Conservation (phyloP, 106 monocot species). For the Iris macrosiphon region DNA sequence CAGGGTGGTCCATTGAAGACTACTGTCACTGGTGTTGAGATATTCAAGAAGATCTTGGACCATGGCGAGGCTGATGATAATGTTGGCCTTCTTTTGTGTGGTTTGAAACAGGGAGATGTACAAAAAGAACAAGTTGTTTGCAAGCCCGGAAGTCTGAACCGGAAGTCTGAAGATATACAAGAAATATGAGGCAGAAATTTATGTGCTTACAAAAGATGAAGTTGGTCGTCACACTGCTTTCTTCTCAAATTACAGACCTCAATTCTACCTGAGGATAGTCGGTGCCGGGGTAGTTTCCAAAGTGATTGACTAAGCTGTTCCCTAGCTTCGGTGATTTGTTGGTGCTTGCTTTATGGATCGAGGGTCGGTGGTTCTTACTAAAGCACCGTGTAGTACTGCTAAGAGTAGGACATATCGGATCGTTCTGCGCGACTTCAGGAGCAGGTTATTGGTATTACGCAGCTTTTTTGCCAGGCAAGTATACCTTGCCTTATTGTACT, state of each 20-base stretch:
- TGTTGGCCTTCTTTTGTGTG: conserved; percentile 93
- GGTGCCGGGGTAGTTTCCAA: no score
- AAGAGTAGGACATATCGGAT: no score
- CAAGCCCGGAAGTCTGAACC: conserved; percentile 89
- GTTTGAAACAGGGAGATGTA: conserved; percentile 90
- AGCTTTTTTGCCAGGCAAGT: no score
- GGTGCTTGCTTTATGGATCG: no score
- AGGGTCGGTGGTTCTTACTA: no score
- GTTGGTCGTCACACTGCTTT: conserved; percentile 96
- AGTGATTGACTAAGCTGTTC: no score
- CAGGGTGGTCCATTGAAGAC: conserved; percentile 26
- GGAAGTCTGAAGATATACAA: conserved; percentile 80
- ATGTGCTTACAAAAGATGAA: conserved; percentile 94
- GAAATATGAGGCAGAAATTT: conserved; percentile 96
- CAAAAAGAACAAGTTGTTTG: conserved; percentile 82
- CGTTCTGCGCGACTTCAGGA: no score
- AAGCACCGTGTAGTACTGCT: no score
- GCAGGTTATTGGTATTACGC: no score
- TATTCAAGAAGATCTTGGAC: conserved; percentile 28
- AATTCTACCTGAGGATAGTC: conserved; percentile 95
- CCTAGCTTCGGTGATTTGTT: no score
- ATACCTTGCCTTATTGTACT: no score
- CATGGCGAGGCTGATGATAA: conserved; percentile 77
- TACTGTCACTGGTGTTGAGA: conserved; percentile 27
- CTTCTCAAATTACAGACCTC: conserved; percentile 97